Conservation (phyloP, 371 early-diverging fungal genomes). For the Syncephalis plumigaleata region DNA sequence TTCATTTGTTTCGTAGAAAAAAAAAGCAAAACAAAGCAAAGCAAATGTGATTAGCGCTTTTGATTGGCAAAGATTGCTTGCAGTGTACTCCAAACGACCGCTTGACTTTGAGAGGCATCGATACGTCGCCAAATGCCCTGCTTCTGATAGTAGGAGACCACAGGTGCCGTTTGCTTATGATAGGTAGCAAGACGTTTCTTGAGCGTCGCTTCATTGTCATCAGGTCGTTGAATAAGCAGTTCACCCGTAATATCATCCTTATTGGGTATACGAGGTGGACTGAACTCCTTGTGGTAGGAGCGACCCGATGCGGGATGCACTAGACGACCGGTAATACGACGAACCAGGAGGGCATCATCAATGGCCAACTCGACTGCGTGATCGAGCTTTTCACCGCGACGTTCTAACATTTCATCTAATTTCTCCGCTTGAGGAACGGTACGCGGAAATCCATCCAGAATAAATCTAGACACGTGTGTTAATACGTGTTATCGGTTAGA, state of each 20-base stretch:
- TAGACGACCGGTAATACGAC: constrained; percentile 90
- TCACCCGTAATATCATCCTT: constrained; percentile 95
- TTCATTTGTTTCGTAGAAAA: too few relatives aligned
- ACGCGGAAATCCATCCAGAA: constrained; percentile 99
- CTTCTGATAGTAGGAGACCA: constrained; percentile 90
- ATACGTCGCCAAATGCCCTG: constrained; percentile 82
- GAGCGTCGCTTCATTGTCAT: constrained; percentile 92
- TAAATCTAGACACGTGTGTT: constrained; percentile 39
- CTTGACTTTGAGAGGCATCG: constrained; percentile 84
- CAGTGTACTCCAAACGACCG: constrained; percentile 81
- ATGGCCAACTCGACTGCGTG: constrained; percentile 86
- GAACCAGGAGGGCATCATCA: constrained; percentile 84
- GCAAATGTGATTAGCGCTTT: background rate
- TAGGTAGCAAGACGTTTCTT: constrained; percentile 86
- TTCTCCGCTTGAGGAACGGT: constrained; percentile 97
- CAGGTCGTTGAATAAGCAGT: constrained; percentile 90
- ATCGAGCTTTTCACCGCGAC: constrained; percentile 65
- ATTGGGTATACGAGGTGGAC: constrained; percentile 83
- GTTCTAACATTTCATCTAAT: constrained; percentile 87
- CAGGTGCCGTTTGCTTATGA: constrained; percentile 93
- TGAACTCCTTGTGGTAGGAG: constrained; percentile 91
- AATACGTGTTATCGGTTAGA: background rate
- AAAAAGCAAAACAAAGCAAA: too few relatives aligned
- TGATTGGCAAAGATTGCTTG: constrained; percentile 59
- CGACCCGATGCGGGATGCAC: constrained; percentile 92